Evolutionary conservation across 371 early-diverging fungal genomes (phyloP).

Genomic region (Saksenaea oblongispora): DNA sequence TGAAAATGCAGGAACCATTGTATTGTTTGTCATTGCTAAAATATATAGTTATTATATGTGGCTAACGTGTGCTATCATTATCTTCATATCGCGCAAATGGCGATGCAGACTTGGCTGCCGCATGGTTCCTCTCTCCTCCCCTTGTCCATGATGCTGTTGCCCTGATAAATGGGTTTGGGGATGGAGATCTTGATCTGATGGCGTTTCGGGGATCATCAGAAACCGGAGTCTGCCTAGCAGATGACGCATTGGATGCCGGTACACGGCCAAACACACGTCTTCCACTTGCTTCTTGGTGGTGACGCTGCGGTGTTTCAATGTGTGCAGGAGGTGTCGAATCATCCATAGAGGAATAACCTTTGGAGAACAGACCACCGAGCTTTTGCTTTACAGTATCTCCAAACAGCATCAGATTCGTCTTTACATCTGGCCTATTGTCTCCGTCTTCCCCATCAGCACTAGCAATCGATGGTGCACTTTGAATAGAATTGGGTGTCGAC

Average conservation of each 20-base stretch:
- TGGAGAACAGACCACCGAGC: constrained; percentile 27
- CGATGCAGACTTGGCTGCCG: constrained; percentile 8
- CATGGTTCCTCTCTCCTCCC: neutral
- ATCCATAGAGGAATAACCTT: constrained; percentile 6
- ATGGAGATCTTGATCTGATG: constrained; percentile 26
- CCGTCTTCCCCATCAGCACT: neutral
- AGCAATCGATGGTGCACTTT: neutral
- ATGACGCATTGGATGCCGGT: neutral
- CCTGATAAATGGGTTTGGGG: constrained; percentile 27
- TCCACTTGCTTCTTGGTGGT: constrained; percentile 6
- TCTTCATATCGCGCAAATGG: constrained; percentile 30
- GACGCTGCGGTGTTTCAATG: constrained; percentile 3
- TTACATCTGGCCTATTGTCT: constrained; percentile 1
- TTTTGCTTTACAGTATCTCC: constrained; percentile 33
- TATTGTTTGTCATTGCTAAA: constrained; percentile 11
- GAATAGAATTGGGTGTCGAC: constrained; percentile 11
- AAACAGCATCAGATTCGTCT: constrained; percentile 20
- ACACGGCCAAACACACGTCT: constrained; percentile 34
- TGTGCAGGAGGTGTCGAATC: neutral
- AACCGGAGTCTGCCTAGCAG: neutral
- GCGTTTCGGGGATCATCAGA: neutral
- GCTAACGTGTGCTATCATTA: neutral
- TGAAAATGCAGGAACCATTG: neutral
- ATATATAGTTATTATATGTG: constrained; percentile 7
- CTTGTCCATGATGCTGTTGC: constrained; percentile 9